Evolutionary conservation across 2,329 filamentous ascomycete species (phyloP).

Genomic region (Fusarium abutilonis): DNA sequence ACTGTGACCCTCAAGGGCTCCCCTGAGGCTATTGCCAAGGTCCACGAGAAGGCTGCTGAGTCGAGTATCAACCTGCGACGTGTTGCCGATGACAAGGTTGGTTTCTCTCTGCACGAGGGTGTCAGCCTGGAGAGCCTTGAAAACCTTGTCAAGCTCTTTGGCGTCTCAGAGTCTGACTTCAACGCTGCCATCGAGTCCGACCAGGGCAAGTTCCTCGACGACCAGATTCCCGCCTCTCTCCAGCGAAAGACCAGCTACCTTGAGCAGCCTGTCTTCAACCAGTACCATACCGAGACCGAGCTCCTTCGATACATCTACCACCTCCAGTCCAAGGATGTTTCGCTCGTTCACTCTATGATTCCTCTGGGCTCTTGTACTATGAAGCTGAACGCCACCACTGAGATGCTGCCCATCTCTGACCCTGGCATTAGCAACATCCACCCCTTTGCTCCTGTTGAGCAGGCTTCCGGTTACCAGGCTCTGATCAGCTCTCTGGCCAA

Average conservation of each 20-base stretch:
- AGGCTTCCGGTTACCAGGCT: slow-evolving; percentile 73
- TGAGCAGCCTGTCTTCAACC: slow-evolving; percentile 93
- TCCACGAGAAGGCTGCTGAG: slow-evolving; percentile 37
- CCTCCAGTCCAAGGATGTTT: slow-evolving; percentile 92
- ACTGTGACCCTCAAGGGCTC: slow-evolving; percentile 74
- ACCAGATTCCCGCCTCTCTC: slow-evolving; percentile 65
- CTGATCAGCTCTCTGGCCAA: slow-evolving; percentile 77
- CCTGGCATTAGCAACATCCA: slow-evolving; percentile 70
- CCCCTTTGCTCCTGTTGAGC: slow-evolving; percentile 75
- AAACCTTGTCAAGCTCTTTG: slow-evolving; percentile 41
- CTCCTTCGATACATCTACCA: slow-evolving; percentile 93
- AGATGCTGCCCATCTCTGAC: slow-evolving; percentile 80
- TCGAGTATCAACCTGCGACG: slow-evolving; percentile 45
- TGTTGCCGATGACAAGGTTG: slow-evolving; percentile 46
- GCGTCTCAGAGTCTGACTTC: slow-evolving; percentile 42
- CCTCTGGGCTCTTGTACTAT: slow-evolving; percentile 96
- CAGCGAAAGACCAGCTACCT: slow-evolving; percentile 79
- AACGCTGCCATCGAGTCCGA: slow-evolving; percentile 43
- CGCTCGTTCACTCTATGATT: slow-evolving; percentile 96
- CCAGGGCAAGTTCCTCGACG: slow-evolving; percentile 50
- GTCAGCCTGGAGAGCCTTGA: slow-evolving; percentile 39
- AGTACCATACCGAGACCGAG: slow-evolving; percentile 93
- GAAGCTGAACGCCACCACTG: slow-evolving; percentile 94
- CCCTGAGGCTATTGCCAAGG: slow-evolving; percentile 40
- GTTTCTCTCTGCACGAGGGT: slow-evolving; percentile 48